Conservation (phyloP, 306 rosid genomes). For the Quillaja saponaria region DNA sequence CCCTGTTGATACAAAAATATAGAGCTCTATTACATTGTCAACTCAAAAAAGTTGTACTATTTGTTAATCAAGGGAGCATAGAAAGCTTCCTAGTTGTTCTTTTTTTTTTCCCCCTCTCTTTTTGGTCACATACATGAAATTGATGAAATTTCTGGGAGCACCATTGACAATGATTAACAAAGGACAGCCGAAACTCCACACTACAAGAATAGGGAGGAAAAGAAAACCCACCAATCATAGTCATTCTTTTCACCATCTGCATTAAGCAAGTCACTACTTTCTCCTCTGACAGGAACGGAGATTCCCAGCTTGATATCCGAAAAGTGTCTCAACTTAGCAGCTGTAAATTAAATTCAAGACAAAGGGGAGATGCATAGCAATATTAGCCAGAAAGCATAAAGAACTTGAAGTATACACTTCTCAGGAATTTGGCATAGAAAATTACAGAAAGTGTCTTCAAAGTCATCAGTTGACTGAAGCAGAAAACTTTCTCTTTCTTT, state of each 20-base stretch:
- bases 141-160: too few species aligned
- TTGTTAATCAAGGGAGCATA: slow-evolving; percentile 10
- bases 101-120: too few species aligned
- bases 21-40: too few species aligned
- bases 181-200: too few species aligned
- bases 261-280: slow-evolving; percentile 69
- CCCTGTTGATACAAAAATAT: background rate
- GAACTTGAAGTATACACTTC: background rate
- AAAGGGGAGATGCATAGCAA: slow-evolving; percentile 20
- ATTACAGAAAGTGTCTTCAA: slow-evolving; percentile 73
- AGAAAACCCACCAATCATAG: slow-evolving; percentile 67
- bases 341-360: slow-evolving; percentile 47
- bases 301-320: slow-evolving; percentile 68
- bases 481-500: slow-evolving; percentile 68
- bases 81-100: background rate
- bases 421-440: slow-evolving; percentile 26
- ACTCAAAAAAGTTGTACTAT: background rate
- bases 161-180: too few species aligned
- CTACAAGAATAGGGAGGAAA: slow-evolving; percentile 6
- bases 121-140: too few species aligned
- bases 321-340: slow-evolving; percentile 63
- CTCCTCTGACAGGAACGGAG: slow-evolving; percentile 64
- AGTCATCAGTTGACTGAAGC: slow-evolving; percentile 73
- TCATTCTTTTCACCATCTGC: slow-evolving; percentile 74
- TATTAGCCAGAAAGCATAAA: slow-evolving; percentile 32